These are phyloP conservation scores for Cucurbita pepo DNA, from an alignment of 306 rosid genomes.

Conservation along the genomic window DNA sequence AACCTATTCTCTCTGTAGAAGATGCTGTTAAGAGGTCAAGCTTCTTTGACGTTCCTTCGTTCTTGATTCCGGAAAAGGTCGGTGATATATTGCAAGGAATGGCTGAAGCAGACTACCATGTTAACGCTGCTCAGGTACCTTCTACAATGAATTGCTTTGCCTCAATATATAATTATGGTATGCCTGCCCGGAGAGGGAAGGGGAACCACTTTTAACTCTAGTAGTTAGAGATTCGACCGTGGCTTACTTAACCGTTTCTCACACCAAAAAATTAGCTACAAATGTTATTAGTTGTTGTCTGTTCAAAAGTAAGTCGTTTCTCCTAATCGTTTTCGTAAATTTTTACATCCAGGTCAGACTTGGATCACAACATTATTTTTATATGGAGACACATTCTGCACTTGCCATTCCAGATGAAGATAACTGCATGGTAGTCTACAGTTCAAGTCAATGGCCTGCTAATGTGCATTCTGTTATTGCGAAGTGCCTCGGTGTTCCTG, in stretches of 20 bases:
- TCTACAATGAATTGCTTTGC: background rate
- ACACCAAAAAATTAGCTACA: background rate
- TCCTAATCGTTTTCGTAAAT: background rate
- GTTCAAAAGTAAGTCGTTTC: background rate
- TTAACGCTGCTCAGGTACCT: conserved; percentile 57
- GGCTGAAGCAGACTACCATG: conserved; percentile 71
- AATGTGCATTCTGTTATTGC: conserved; percentile 35
- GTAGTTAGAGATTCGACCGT: background rate
- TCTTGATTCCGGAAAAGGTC: conserved; percentile 37
- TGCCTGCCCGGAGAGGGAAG: background rate
- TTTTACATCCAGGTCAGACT: conserved; percentile 49
- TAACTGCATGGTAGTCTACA: conserved; percentile 68
- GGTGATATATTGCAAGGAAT: conserved; percentile 81
- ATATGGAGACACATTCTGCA: conserved; percentile 87
- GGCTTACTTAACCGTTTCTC: background rate
- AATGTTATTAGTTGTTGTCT: background rate
- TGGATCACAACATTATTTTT: conserved; percentile 83
- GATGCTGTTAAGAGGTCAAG: conserved; percentile 66
- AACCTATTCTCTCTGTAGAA: conserved; percentile 66
- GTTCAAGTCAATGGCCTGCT: conserved; percentile 62
- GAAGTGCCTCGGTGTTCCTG: conserved; percentile 64
- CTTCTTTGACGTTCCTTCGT: conserved; percentile 58
- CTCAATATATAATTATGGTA: too few relatives aligned
- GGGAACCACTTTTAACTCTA: background rate
- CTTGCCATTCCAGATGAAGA: conserved; percentile 98